phyloP scores from a whole-genome alignment of 2,329 filamentous ascomycete species.

The Alternaria novae-zelandiae region DNA sequence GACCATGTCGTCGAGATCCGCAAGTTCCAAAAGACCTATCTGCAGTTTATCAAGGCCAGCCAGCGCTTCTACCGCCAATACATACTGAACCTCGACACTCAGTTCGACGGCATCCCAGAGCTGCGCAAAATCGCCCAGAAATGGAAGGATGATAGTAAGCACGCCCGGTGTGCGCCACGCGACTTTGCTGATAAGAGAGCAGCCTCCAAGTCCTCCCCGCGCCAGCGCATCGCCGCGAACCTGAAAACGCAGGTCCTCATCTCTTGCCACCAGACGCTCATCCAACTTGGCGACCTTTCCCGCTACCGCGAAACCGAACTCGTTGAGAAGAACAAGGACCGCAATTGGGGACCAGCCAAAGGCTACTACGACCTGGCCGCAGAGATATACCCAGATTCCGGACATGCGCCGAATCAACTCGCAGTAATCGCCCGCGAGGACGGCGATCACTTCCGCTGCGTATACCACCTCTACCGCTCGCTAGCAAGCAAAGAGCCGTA shows the following conservation, averaged over 20 bases:
- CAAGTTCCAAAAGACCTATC: constrained; percentile 81
- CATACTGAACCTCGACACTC: constrained; percentile 74
- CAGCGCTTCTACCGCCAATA: constrained; percentile 89
- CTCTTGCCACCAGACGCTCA: constrained; percentile 82
- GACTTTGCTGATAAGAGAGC: constrained; percentile 46
- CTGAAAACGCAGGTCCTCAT: constrained; percentile 68
- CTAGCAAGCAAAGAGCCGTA: constrained; percentile 77
- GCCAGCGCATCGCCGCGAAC: constrained; percentile 50
- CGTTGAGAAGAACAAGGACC: constrained; percentile 69
- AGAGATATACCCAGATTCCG: constrained; percentile 77
- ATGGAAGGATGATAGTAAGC: constrained; percentile 47
- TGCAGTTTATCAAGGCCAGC: constrained; percentile 83
- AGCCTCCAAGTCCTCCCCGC: constrained; percentile 39
- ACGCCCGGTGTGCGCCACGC: background rate
- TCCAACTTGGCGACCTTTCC: constrained; percentile 87
- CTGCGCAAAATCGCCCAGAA: constrained; percentile 62
- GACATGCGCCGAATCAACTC: constrained; percentile 86
- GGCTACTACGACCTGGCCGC: constrained; percentile 85
- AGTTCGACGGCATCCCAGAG: constrained; percentile 63
- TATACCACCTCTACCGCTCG: constrained; percentile 89
- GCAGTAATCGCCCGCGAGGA: constrained; percentile 83
- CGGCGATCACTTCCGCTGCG: constrained; percentile 79
- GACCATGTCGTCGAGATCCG: constrained; percentile 69
- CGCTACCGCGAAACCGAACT: constrained; percentile 81
- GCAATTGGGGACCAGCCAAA: constrained; percentile 79